phyloP scores from a whole-genome alignment of 495 filamentous ascomycete genomes.

The Xylaria scruposa region DNA sequence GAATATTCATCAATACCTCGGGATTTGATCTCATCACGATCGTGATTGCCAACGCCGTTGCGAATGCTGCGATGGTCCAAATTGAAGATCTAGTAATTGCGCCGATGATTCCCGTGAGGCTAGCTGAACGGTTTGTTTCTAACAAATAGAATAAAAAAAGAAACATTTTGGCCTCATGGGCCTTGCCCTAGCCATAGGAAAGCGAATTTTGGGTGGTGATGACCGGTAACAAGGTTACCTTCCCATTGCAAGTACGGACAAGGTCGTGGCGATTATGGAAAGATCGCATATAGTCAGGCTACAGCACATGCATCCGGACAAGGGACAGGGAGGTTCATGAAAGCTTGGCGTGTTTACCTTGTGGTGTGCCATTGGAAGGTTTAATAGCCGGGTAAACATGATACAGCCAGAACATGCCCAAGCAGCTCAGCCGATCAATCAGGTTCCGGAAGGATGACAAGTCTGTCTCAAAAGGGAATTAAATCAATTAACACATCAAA shows the following conservation, averaged over 20 bases:
- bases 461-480: slow-evolving; percentile 47
- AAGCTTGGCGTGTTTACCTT: slow-evolving; percentile 36
- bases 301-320: slow-evolving; percentile 31
- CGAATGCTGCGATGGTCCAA: background rate
- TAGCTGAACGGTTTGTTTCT: background rate
- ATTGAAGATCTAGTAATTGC: background rate
- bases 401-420: slow-evolving; percentile 41
- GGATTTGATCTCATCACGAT: slow-evolving; percentile 16
- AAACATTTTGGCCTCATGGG: background rate
- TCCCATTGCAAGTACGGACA: slow-evolving; percentile 7
- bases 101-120: background rate
- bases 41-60: background rate
- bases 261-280: background rate
- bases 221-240: background rate
- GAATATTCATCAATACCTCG: background rate
- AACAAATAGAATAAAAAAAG: background rate
- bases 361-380: slow-evolving; percentile 40
- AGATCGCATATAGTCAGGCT: slow-evolving; percentile 9
- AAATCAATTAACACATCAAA: slow-evolving; percentile 41
- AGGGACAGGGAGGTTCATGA: slow-evolving; percentile 33
- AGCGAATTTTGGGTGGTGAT: background rate
- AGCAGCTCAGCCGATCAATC: slow-evolving; percentile 36
- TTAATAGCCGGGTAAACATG: slow-evolving; percentile 43
- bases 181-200: background rate
- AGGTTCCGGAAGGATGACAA: slow-evolving; percentile 49